phyloP scores from a whole-genome alignment of 2,329 filamentous ascomycete species.

The Eutypa lata region DNA sequence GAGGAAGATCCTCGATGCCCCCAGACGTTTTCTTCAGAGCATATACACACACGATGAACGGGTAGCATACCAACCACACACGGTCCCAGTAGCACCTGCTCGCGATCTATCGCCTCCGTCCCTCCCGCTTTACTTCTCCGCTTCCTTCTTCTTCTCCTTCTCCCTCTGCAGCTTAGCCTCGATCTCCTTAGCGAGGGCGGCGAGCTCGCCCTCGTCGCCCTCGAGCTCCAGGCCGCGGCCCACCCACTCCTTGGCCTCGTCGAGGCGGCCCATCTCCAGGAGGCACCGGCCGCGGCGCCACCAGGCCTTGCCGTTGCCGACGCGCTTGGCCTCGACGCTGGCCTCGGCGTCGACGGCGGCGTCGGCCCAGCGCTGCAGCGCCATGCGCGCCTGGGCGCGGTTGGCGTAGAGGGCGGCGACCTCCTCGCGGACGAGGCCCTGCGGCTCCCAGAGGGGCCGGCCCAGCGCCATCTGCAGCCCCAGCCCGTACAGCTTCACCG shows the following conservation, averaged over 20 bases:
- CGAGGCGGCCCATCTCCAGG: slow-evolving; percentile 82
- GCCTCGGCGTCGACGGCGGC: slow-evolving; percentile 83
- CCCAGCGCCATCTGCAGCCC: slow-evolving; percentile 84
- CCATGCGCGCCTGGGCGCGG: slow-evolving; percentile 87
- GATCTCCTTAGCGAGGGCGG: slow-evolving; percentile 62
- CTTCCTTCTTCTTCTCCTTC: slow-evolving; percentile 1
- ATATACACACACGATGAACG: not conserved
- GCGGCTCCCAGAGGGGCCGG: slow-evolving; percentile 85
- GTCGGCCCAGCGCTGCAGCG: slow-evolving; percentile 76
- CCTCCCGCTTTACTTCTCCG: not conserved
- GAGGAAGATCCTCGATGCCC: not conserved
- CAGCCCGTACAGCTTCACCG: slow-evolving; percentile 77
- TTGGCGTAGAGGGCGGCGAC: slow-evolving; percentile 77
- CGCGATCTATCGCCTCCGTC: too few species aligned
- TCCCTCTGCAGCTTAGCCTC: slow-evolving; percentile 39
- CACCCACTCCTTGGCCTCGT: slow-evolving; percentile 80
- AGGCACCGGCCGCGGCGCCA: slow-evolving; percentile 83
- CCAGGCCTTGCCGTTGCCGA: slow-evolving; percentile 92
- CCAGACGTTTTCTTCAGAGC: not conserved
- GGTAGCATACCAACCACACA: too few species aligned
- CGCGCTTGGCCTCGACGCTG: slow-evolving; percentile 81
- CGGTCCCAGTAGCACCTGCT: too few species aligned
- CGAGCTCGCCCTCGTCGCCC: slow-evolving; percentile 64
- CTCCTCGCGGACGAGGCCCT: slow-evolving; percentile 80
- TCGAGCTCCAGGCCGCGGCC: slow-evolving; percentile 78